A percentile compares a stretch with the other conserved stretches of the same genome.
Conservation (phyloP, 2,329 filamentous ascomycete genomes). For the Cladobotryum mycophilum region DNA sequence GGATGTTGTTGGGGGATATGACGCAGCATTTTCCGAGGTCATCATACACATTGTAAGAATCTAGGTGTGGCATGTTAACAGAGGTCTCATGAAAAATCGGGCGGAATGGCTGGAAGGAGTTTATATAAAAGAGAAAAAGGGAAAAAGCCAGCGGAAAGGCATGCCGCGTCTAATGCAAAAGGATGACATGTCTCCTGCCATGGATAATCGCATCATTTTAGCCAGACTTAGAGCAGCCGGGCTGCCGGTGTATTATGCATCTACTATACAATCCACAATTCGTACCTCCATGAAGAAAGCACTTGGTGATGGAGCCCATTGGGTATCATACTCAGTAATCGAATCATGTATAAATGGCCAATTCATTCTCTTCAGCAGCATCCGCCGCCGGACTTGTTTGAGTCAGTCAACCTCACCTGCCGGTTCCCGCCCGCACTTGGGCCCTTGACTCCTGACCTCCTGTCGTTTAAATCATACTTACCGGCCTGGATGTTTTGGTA, state of each 20-base stretch:
- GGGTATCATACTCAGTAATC: constrained; percentile 23
- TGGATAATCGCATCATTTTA: background rate
- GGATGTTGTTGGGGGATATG: too few relatives aligned
- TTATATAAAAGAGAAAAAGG: constrained; percentile 15
- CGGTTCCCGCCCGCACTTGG: constrained; percentile 43
- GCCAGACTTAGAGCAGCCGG: background rate
- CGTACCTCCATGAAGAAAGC: background rate
- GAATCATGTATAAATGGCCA: background rate
- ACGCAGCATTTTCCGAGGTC: background rate
- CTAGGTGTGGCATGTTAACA: constrained; percentile 11
- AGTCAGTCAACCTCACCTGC: constrained; percentile 41
- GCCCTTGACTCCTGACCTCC: constrained; percentile 85
- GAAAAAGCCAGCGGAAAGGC: constrained; percentile 15
- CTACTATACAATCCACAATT: constrained; percentile 25
- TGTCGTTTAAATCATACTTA: constrained; percentile 88
- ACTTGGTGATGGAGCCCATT: constrained; percentile 5
- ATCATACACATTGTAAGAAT: constrained; percentile 10
- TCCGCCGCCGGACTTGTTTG: constrained; percentile 33
- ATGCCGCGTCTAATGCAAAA: constrained; percentile 26
- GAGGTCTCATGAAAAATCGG: constrained; percentile 17
- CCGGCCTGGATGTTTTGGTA: constrained; percentile 95
- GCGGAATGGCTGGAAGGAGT: constrained; percentile 6
- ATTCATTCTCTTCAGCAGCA: constrained; percentile 40
- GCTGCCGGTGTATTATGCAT: constrained; percentile 25
- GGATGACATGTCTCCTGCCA: constrained; percentile 17